Evolutionary conservation across 2,329 filamentous ascomycete species (phyloP).

Genomic region (Fusarium luffae): DNA sequence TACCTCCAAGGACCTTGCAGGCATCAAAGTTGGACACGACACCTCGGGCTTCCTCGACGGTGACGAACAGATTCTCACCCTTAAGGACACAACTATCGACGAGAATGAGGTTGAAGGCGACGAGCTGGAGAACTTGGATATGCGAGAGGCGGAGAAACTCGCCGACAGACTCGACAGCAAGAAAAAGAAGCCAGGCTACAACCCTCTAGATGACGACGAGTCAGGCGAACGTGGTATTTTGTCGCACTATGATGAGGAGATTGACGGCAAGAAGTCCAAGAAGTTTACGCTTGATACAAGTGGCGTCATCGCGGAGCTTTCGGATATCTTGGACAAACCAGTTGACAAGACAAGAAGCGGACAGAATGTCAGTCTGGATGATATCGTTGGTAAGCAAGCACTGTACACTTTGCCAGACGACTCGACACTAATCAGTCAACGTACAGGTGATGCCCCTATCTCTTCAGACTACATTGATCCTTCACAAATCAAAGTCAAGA

Average conservation of each 20-base stretch:
- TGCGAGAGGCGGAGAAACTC: slow-evolving; percentile 78
- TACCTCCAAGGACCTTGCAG: slow-evolving; percentile 85
- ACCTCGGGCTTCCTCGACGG: slow-evolving; percentile 82
- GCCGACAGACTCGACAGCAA: slow-evolving; percentile 84
- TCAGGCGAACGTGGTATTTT: slow-evolving; percentile 75
- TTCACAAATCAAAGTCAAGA: slow-evolving; percentile 91
- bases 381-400: slow-evolving; percentile 66
- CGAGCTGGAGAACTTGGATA: slow-evolving; percentile 81
- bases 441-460: slow-evolving; percentile 48
- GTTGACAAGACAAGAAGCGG: slow-evolving; percentile 69
- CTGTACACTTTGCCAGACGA: neutral
- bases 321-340: slow-evolving; percentile 65
- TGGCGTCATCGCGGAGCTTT: slow-evolving; percentile 74
- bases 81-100: slow-evolving; percentile 92
- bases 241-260: slow-evolving; percentile 95
- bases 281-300: slow-evolving; percentile 86
- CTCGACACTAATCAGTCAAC: slow-evolving; percentile 17
- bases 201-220: slow-evolving; percentile 79
- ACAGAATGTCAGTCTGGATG: slow-evolving; percentile 82
- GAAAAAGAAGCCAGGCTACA: slow-evolving; percentile 89
- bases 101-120: slow-evolving; percentile 88
- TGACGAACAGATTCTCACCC: slow-evolving; percentile 88
- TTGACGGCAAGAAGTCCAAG: slow-evolving; percentile 88
- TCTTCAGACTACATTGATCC: slow-evolving; percentile 89
- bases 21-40: slow-evolving; percentile 92